Conservation (phyloP, 2,329 filamentous ascomycete genomes). For the Colletotrichum theobromicola region DNA sequence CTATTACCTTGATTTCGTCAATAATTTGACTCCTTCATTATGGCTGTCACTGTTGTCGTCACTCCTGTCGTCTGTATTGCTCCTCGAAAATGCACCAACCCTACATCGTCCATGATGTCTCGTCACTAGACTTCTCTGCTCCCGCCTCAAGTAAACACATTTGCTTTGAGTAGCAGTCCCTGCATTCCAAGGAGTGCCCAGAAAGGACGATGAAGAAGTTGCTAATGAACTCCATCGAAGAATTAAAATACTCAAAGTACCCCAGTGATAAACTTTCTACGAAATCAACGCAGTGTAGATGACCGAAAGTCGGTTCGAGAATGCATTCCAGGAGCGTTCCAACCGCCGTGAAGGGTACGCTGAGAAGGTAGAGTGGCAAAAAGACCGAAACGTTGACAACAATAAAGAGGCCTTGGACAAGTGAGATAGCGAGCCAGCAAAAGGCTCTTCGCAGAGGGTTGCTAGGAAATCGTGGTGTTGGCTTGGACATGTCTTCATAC, state of each 20-base stretch:
- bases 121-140: neutral
- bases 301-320: neutral
- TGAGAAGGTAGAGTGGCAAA: neutral
- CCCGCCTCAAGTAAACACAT: neutral
- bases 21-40: neutral
- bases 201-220: neutral
- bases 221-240: neutral
- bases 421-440: neutral
- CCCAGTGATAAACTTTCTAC: fast-evolving
- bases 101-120: neutral
- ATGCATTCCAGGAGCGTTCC: neutral
- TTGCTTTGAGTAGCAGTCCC: neutral
- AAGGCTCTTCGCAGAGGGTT: neutral
- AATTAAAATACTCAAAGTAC: neutral
- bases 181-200: neutral
- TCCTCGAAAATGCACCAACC: no score
- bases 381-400: neutral
- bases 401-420: neutral
- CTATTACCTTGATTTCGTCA: neutral
- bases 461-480: neutral
- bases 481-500: neutral
- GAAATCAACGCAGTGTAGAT: neutral
- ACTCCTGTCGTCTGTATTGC: neutral
- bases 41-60: neutral
- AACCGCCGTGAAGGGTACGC: neutral